phyloP scores from a whole-genome alignment of 352 stramenopile species.

The Hyphochytrium catenoides region DNA sequence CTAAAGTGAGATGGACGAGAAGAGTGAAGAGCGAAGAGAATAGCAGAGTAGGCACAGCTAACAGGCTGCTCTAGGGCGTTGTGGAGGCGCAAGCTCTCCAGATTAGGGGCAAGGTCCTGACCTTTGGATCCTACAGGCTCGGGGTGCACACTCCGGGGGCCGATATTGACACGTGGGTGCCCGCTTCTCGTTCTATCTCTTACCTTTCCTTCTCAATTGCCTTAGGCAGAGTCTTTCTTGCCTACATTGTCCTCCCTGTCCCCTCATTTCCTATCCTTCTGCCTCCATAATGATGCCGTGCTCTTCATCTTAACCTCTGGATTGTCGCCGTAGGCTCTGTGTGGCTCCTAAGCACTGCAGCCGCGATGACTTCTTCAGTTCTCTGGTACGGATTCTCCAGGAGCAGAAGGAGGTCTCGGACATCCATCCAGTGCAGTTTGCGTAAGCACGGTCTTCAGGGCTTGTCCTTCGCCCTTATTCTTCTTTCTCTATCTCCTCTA shows the following conservation, averaged over 20 bases:
- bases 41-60: too few species aligned
- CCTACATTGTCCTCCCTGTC: background rate
- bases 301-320: conserved; percentile 1
- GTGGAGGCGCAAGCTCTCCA: too few species aligned
- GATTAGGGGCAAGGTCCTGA: too few species aligned
- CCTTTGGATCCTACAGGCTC: conserved; percentile 73
- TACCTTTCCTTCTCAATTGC: background rate
- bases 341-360: conserved; percentile 49
- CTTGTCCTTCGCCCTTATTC: background rate
- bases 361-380: conserved; percentile 61
- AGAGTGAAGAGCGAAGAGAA: too few species aligned
- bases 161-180: conserved; percentile 48
- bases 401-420: conserved; percentile 28
- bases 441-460: conserved; percentile 27
- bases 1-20: too few species aligned
- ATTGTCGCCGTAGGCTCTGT: conserved; percentile 18
- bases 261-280: background rate
- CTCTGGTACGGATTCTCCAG: conserved; percentile 45
- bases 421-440: conserved; percentile 55
- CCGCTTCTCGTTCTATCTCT: background rate
- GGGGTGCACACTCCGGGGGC: conserved; percentile 54
- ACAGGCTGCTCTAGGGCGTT: too few species aligned
- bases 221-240: background rate
- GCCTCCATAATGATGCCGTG: conserved; percentile 1
- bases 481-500: background rate